phyloP scores from a whole-genome alignment of 352 stramenopile genomes.

The Globisporangium megalacanthum region DNA sequence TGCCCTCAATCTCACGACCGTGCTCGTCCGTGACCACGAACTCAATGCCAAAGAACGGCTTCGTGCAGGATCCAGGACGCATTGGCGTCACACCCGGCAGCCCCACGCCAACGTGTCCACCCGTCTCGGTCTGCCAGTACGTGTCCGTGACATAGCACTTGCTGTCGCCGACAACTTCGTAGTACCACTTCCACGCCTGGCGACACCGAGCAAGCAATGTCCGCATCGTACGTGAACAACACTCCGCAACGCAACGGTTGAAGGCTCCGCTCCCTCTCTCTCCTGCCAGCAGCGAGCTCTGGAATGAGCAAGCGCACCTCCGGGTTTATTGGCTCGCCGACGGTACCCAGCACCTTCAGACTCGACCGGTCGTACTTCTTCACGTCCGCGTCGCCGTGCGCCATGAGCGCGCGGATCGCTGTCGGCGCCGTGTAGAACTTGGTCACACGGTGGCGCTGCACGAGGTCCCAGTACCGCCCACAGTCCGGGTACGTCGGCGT shows the following conservation, averaged over 20 bases:
- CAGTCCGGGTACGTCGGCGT: constrained; percentile 97
- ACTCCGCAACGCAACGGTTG: neutral
- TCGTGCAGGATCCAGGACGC: constrained; percentile 92
- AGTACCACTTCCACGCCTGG: constrained; percentile 95
- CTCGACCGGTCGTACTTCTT: constrained; percentile 93
- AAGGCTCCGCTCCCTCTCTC: too few relatives aligned
- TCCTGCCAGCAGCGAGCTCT: too few relatives aligned
- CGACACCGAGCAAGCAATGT: neutral
- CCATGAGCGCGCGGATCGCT: constrained; percentile 97
- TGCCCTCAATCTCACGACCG: constrained; percentile 86
- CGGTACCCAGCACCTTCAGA: constrained; percentile 94
- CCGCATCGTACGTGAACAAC: neutral
- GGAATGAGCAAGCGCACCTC: constrained; percentile 30
- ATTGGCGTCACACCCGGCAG: constrained; percentile 87
- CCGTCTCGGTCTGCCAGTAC: constrained; percentile 98
- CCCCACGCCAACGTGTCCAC: constrained; percentile 93
- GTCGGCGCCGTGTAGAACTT: constrained; percentile 94
- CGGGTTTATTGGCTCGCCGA: constrained; percentile 99
- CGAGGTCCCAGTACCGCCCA: constrained; percentile 96
- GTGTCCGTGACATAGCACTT: constrained; percentile 95
- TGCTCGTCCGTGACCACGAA: constrained; percentile 74
- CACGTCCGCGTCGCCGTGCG: constrained; percentile 90
- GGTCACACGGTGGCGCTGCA: constrained; percentile 96
- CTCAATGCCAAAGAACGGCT: constrained; percentile 97
- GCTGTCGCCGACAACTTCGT: constrained; percentile 85